Evolutionary conservation across 1,139 yeast genomes (phyloP).

Genomic region (Schizosaccharomyces versatilis): DNA sequence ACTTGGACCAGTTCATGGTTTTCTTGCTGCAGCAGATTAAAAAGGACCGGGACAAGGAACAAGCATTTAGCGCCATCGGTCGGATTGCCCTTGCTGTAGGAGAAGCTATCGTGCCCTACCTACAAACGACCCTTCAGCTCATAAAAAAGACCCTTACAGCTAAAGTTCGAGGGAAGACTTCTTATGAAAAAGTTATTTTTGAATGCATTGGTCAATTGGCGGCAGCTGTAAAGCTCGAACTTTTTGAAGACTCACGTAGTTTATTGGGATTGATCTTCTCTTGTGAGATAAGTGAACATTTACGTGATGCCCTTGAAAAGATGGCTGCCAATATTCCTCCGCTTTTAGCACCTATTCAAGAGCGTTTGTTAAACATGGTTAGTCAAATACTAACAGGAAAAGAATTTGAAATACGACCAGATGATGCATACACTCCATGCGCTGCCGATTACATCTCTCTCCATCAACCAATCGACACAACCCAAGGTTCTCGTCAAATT

Average conservation of each 20-base stretch:
- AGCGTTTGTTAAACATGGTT: constrained; percentile 44
- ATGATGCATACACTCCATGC: constrained; percentile 43
- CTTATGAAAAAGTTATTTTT: constrained; percentile 69
- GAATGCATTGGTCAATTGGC: constrained; percentile 77
- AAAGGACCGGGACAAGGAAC: constrained; percentile 53
- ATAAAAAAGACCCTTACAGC: constrained; percentile 66
- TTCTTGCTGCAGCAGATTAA: constrained; percentile 62
- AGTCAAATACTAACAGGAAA: constrained; percentile 63
- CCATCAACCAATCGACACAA: background rate
- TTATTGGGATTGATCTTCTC: constrained; percentile 24
- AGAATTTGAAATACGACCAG: constrained; percentile 27
- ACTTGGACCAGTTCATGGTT: constrained; percentile 57
- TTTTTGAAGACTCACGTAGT: constrained; percentile 1
- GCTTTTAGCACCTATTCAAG: constrained; percentile 47
- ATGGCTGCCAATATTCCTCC: constrained; percentile 62
- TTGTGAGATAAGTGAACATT: constrained; percentile 60
- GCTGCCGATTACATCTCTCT: constrained; percentile 15
- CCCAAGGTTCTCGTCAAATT: constrained; percentile 30
- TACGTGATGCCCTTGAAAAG: constrained; percentile 51
- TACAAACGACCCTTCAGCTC: constrained; percentile 66
- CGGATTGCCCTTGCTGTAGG: constrained; percentile 66
- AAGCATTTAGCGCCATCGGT: constrained; percentile 67
- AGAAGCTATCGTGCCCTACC: constrained; percentile 66
- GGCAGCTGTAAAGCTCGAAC: constrained; percentile 31
- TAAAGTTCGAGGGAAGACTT: constrained; percentile 44